Conservation (phyloP, 495 filamentous ascomycete species). For the Neurospora sp. region DNA sequence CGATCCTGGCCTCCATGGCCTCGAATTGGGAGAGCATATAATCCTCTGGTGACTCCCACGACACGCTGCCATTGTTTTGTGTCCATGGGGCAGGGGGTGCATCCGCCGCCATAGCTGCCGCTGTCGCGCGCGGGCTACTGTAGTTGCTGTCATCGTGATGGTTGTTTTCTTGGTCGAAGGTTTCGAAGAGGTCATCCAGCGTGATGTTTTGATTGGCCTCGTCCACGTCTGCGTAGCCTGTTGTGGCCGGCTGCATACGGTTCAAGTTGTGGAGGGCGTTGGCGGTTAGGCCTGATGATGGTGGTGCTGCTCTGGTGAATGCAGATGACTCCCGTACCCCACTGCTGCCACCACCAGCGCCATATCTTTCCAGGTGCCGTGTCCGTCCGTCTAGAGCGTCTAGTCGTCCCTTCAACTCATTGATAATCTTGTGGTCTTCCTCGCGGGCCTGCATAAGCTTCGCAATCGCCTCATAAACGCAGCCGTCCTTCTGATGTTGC, state of each 20-base stretch:
- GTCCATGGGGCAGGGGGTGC: conserved; percentile 2
- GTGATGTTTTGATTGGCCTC: background rate
- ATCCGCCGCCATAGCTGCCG: background rate
- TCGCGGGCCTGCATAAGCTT: conserved; percentile 8
- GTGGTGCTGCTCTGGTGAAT: background rate
- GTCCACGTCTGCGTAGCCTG: background rate
- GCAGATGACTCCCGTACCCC: background rate
- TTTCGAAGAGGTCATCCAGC: background rate
- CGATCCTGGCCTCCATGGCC: conserved; percentile 35
- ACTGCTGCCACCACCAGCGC: background rate
- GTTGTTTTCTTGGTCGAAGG: background rate
- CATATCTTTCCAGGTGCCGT: background rate
- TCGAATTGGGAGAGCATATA: conserved; percentile 39
- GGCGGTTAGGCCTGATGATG: background rate
- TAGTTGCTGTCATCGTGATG: conserved; percentile 5
- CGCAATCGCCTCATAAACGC: conserved; percentile 19
- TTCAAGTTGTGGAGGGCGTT: conserved; percentile 1
- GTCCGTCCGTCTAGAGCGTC: conserved; percentile 2
- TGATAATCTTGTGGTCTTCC: conserved; percentile 20
- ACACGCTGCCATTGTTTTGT: background rate
- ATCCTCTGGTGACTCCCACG: conserved; percentile 11
- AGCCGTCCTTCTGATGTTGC: conserved; percentile 17
- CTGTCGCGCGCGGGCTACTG: conserved; percentile 1
- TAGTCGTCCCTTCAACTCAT: conserved; percentile 15
- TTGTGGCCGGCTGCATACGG: background rate